Base-by-base conservation (phyloP, 2,329 filamentous ascomycete species). In the Exophiala bonariae region DNA sequence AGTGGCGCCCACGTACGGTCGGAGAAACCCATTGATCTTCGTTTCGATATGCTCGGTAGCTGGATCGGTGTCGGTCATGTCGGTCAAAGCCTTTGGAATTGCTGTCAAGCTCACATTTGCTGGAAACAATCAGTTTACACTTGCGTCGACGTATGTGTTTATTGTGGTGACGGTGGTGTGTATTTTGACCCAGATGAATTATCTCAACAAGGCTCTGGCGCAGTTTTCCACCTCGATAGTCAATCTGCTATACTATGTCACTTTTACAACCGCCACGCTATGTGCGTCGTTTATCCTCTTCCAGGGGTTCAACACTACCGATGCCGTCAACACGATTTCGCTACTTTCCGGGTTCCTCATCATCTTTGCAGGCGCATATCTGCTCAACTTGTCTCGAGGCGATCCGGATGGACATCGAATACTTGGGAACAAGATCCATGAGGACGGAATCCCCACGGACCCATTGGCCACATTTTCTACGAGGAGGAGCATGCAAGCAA, bases 161-260 rank as follows among this genome's bases (percentile, higher is more conserved):
- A 85, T 92, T 70, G 96, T 99, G 57, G 82, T 97, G 56, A 93
- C 91, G 0, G 78, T 79, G 3, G 89, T 96, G 56, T 99, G 93
- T 75, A 97, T 99, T 64, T 69, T 99, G 58, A 96, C 91, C 7
- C 93, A 99, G 76, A 97, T 99, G 93, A 99, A 99, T 71, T 99
- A 99, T 71, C 96, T 99, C 72, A 99, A 99, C 78, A 99, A 99
- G 71, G 93, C 93, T 6, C 75, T 99, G 50, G 95, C 89, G 68
- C 90, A 95, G 63, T 99, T 97, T 71, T 92, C 89, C 22, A 96
- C 93, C 23, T 96, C 95, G 61, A 95, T 99, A 64, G 91, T 96
- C 46, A 96, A 96, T 65, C 91, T 91, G 5, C 80, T 96, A 19
- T 97, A 97, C 76, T 97, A 97, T 68, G 92, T 97, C 43, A 96